Percentiles rank a stretch among this genome's conserved stretches.
These are phyloP conservation scores for Aurantiochytrium sp. DNA, from an alignment of 108 stramenopile genomes.

Conservation along the genomic window DNA sequence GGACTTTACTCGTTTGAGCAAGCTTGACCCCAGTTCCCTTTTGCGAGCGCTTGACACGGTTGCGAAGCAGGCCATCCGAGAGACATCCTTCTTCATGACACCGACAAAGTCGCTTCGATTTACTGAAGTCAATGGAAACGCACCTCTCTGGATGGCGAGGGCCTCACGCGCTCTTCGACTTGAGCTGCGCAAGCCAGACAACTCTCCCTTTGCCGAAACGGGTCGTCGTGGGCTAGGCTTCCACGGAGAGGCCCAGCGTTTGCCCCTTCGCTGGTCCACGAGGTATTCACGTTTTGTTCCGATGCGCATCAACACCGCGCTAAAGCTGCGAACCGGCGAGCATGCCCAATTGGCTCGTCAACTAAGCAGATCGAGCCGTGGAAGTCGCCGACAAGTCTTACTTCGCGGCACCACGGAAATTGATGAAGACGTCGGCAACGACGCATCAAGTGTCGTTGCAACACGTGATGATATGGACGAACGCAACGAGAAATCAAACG, in stretches of 20 bases:
- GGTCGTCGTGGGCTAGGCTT: not conserved
- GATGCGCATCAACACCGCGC: not conserved
- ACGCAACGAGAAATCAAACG: too few species aligned
- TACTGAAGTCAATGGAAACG: not conserved
- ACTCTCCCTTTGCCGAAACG: not conserved
- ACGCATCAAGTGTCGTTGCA: too few species aligned
- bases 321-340: not conserved
- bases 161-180: not conserved
- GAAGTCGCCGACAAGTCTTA: too few species aligned
- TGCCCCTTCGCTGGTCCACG: not conserved
- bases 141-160: not conserved
- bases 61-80: constrained; percentile 79
- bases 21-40: constrained; percentile 47
- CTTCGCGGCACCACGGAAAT: too few species aligned
- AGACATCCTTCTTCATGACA: constrained; percentile 90
- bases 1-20: constrained; percentile 80
- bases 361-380: not conserved
- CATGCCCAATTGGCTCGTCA: not conserved
- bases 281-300: not conserved
- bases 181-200: not conserved
- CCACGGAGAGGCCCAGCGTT: not conserved
- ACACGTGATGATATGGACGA: too few species aligned
- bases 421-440: too few species aligned
- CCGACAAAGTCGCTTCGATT: not conserved
- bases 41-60: constrained; percentile 77